Evolutionary conservation across 192 early-diverging fungal species (phyloP).

Genomic region (Obelidium mucronatum): DNA sequence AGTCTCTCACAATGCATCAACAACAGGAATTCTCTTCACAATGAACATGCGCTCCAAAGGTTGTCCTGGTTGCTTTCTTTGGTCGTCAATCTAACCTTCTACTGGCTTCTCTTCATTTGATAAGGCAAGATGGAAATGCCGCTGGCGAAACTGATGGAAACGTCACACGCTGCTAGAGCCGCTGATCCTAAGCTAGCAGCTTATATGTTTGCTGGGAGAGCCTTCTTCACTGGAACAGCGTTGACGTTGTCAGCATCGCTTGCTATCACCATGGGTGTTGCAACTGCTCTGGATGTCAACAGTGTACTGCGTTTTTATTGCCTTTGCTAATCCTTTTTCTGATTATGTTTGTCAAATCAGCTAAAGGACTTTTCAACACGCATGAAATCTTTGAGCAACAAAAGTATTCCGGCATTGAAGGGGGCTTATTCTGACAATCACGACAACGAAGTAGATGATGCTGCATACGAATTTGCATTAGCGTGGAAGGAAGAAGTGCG

Average conservation of each 20-base stretch:
- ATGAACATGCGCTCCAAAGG: slow-evolving; percentile 1
- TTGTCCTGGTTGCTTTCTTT: too few relatives aligned
- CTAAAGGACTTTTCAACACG: slow-evolving; percentile 47
- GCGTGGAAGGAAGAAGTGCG: slow-evolving; percentile 37
- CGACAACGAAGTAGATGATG: slow-evolving; percentile 45
- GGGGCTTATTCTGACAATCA: slow-evolving; percentile 32
- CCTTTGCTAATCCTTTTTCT: background rate
- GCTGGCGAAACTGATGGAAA: slow-evolving; percentile 33
- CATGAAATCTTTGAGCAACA: slow-evolving; percentile 35
- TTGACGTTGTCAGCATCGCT: slow-evolving; percentile 45
- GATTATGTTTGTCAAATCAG: slow-evolving; percentile 15
- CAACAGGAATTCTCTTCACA: background rate
- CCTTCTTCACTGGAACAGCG: slow-evolving; percentile 48
- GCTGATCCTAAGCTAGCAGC: slow-evolving; percentile 53
- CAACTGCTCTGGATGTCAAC: slow-evolving; percentile 46
- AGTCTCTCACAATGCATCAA: background rate
- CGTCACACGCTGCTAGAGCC: slow-evolving; percentile 31
- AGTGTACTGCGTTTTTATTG: slow-evolving; percentile 21
- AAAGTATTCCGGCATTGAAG: slow-evolving; percentile 37
- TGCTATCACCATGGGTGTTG: slow-evolving; percentile 43
- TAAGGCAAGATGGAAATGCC: slow-evolving; percentile 38
- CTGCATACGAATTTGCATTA: slow-evolving; percentile 44
- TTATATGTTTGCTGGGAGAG: slow-evolving; percentile 56
- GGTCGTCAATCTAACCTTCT: background rate
- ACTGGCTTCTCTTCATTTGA: slow-evolving; percentile 2